A percentile compares a stretch with the other conserved stretches of the same genome.
Evolutionary conservation across 2,329 filamentous ascomycete species (phyloP).

Genomic region (Trichoderma afroharzianum): DNA sequence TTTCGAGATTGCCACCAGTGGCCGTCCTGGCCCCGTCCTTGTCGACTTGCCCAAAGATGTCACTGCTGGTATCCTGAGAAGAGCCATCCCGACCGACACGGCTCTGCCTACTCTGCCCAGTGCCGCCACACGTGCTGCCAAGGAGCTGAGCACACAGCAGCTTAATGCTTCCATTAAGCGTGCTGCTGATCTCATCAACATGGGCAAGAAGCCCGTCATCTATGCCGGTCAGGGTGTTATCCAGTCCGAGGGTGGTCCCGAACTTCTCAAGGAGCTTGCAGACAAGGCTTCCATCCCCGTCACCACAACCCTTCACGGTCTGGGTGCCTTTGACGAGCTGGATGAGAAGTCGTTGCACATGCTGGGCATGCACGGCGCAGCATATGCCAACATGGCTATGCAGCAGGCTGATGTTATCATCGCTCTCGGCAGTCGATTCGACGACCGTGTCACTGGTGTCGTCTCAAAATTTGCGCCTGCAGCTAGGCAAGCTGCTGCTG

Average conservation of each 20-base stretch:
- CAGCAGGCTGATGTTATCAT: conserved; percentile 96
- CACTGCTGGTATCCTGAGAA: conserved; percentile 77
- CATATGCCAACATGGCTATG: conserved; percentile 97
- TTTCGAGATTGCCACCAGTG: conserved; percentile 94
- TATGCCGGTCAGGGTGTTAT: conserved; percentile 92
- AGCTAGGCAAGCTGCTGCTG: conserved; percentile 77
- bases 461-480: conserved; percentile 84
- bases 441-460: conserved; percentile 86
- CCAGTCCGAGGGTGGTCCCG: conserved; percentile 71
- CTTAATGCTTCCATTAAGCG: conserved; percentile 70
- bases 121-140: conserved; percentile 77
- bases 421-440: conserved; percentile 88
- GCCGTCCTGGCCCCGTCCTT: conserved; percentile 87
- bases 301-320: conserved; percentile 89
- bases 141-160: conserved; percentile 68
- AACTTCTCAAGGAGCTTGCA: conserved; percentile 77
- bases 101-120: conserved; percentile 77
- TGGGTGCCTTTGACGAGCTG: conserved; percentile 88
- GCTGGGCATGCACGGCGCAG: conserved; percentile 97
- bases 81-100: conserved; percentile 74
- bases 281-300: conserved; percentile 92
- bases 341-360: conserved; percentile 95
- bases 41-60: conserved; percentile 97
- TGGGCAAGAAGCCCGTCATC: conserved; percentile 89
- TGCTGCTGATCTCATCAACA: conserved; percentile 78